Evolutionary conservation across 768 basidiomycete genomes (phyloP).

Genomic region (Suillus occidentalis): DNA sequence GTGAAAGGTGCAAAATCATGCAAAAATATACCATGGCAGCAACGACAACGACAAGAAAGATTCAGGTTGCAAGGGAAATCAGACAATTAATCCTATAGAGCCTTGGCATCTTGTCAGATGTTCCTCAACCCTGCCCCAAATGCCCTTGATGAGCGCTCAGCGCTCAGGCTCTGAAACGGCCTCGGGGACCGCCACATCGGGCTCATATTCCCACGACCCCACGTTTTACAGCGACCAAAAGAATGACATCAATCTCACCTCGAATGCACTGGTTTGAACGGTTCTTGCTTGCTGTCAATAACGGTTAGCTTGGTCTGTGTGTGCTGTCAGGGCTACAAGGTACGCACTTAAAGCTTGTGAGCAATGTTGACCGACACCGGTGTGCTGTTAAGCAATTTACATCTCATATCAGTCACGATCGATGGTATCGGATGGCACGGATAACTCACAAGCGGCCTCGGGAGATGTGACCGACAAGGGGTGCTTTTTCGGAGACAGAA

Average conservation of each 20-base stretch:
- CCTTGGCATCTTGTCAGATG: conserved; percentile 15
- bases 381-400: conserved; percentile 6
- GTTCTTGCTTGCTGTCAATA: conserved; percentile 3
- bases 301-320: background rate
- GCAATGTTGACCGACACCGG: background rate
- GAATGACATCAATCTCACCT: conserved; percentile 31
- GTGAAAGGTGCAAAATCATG: conserved; percentile 17
- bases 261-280: conserved; percentile 15
- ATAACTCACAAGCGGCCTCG: conserved; percentile 21
- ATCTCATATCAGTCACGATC: conserved; percentile 10
- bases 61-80: conserved; percentile 13
- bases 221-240: conserved; percentile 39
- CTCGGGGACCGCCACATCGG: background rate
- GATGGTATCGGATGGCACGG: conserved; percentile 1
- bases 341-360: background rate
- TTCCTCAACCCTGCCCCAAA: conserved; percentile 4
- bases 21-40: conserved; percentile 10
- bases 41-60: conserved; percentile 20
- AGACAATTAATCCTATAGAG: conserved; percentile 8
- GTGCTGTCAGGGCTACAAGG: background rate
- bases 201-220: conserved; percentile 38
- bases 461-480: conserved; percentile 1
- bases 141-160: conserved; percentile 4
- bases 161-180: conserved; percentile 2
- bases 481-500: background rate